phyloP scores from a whole-genome alignment of 2,329 filamentous ascomycete species.

The Thielaviopsis musarum region DNA sequence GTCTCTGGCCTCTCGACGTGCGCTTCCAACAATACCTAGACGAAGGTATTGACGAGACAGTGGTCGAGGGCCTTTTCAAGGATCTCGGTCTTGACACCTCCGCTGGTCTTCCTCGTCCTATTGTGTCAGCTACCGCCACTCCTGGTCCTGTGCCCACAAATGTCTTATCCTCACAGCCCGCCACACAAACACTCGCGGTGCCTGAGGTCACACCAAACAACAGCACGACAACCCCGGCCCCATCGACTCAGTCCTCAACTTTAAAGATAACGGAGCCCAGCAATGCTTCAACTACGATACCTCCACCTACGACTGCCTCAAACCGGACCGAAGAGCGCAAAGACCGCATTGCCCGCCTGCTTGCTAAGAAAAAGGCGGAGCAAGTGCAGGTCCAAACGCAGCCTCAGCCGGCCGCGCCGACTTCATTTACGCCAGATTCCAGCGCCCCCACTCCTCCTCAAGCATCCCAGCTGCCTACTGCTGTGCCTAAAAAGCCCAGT shows the following conservation, averaged over 20 bases:
- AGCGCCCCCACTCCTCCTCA: background rate
- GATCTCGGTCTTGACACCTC: conserved; percentile 46
- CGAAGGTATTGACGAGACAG: conserved; percentile 49
- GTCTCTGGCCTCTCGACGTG: conserved; percentile 48
- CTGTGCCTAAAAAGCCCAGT: background rate
- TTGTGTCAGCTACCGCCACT: background rate
- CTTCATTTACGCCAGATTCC: too few relatives aligned
- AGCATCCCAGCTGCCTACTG: background rate
- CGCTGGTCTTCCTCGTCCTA: conserved; percentile 9
- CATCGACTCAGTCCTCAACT: background rate
- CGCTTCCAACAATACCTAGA: conserved; percentile 56
- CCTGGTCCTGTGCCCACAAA: background rate
- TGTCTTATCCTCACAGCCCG: background rate
- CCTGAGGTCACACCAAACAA: background rate
- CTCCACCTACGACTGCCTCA: background rate
- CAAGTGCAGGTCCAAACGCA: background rate
- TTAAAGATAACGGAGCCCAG: conserved; percentile 13
- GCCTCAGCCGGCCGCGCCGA: background rate
- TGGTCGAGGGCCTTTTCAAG: conserved; percentile 49
- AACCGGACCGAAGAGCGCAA: conserved; percentile 43
- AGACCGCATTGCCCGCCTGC: conserved; percentile 57
- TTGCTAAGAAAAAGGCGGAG: conserved; percentile 44
- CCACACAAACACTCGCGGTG: background rate
- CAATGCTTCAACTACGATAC: background rate
- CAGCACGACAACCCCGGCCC: conserved; percentile 13